Base-by-base conservation (phyloP, 768 basidiomycete genomes). In the Crucibulum laeve region DNA sequence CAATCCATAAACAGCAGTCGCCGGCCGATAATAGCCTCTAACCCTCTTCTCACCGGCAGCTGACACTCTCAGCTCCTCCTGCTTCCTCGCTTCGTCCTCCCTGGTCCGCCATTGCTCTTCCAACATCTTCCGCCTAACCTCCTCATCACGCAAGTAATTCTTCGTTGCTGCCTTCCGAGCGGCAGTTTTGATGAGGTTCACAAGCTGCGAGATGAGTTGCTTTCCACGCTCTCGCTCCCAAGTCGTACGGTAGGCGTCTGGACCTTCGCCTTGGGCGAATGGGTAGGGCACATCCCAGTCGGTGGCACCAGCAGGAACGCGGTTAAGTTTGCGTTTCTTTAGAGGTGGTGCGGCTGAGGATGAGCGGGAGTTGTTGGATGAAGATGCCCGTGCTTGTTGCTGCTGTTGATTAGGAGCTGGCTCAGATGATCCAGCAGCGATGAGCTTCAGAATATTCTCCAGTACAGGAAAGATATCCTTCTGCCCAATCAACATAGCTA, bases 271-370 rank as follows among this genome's bases (percentile, higher is more conserved):
- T 38, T 71, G 64, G 30, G 59, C 62, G 49, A 90, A 90, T 4
- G 88, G 88, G 58, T 82, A 90, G 0, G 88, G 88, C 0, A 90
- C 76, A 51, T 89, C 86, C 88, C 88, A 91, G 54, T 89, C 86
- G 1, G 60, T 71, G 1, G 88, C 88, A 8, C 88, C 88, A 17
- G 88, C 88, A 25, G 88, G 88, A 11, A 91, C 86, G 6, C 68
- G 63, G 44, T 69, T 70, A 11, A 89, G 65, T 51, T 76, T 85
- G 22, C 86, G 74, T 47, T 77, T 80, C 62, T 87, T 89, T 15
- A 53, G 37, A 4, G 69, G 54, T 11, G 54, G 50, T 5, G 70
- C 36, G 44, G 11, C 25, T 24, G 19, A 33, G 30, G 47, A 50
- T 46, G 23, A 18, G 41, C 15, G 46, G 38, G 15, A n/a, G 22